phyloP scores from a whole-genome alignment of 108 stramenopile genomes.

The Fragilaria radians region DNA sequence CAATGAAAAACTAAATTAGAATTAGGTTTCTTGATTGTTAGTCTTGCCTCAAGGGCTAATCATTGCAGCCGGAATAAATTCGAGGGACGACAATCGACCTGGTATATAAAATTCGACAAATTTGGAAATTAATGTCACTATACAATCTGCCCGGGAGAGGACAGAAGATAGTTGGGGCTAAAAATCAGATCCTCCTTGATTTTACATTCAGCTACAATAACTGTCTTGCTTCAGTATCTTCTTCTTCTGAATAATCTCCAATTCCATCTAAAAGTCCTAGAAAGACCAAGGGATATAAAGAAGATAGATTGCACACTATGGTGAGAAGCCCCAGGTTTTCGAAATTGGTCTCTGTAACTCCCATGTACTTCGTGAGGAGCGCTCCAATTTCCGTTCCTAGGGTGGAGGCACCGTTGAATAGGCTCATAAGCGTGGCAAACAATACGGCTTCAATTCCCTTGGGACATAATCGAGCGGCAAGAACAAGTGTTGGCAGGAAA shows the following conservation, averaged over 20 bases:
- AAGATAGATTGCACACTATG: slow-evolving; percentile 83
- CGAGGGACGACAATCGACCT: too few relatives aligned
- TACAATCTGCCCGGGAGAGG: too few relatives aligned
- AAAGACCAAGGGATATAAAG: slow-evolving; percentile 81
- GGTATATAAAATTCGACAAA: too few relatives aligned
- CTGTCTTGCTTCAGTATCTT: too few relatives aligned
- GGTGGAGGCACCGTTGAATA: slow-evolving; percentile 87
- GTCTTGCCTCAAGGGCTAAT: too few relatives aligned
- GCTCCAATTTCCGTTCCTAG: slow-evolving; percentile 90
- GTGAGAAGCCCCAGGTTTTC: slow-evolving; percentile 77
- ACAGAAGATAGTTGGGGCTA: too few relatives aligned
- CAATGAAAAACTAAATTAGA: too few relatives aligned
- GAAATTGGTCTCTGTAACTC: slow-evolving; percentile 87
- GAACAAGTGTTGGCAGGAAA: slow-evolving; percentile 90
- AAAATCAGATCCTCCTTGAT: too few relatives aligned
- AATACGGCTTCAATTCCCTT: slow-evolving; percentile 91
- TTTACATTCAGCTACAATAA: too few relatives aligned
- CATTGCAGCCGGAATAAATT: too few relatives aligned
- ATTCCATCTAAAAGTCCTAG: slow-evolving; percentile 78
- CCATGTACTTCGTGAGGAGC: slow-evolving; percentile 69
- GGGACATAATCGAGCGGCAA: slow-evolving; percentile 90
- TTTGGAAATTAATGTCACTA: too few relatives aligned
- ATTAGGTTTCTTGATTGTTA: too few relatives aligned
- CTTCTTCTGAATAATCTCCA: slow-evolving; percentile 62
- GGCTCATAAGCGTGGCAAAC: slow-evolving; percentile 92